A percentile compares a stretch with the other conserved stretches of the same genome.
Conservation (phyloP, 2,329 filamentous ascomycete species). For the Colletotrichum sp. region DNA sequence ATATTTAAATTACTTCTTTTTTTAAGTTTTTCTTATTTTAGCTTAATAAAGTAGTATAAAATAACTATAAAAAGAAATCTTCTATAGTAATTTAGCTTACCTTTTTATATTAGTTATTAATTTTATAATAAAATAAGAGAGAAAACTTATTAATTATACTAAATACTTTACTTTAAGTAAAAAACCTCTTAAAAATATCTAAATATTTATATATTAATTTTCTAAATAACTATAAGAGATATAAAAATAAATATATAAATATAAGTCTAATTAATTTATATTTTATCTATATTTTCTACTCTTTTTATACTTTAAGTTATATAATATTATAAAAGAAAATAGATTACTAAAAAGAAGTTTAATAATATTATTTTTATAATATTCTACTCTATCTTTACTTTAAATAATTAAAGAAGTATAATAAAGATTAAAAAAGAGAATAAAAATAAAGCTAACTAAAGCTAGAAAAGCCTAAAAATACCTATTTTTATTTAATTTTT, state of each 20-base stretch:
- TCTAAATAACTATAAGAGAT: too few species aligned
- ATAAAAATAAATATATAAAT: too few species aligned
- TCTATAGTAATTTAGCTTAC: not conserved
- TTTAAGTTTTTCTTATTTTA: not conserved
- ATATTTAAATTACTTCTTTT: not conserved
- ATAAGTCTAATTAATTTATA: too few species aligned
- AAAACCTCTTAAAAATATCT: too few species aligned
- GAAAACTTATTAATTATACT: too few species aligned
- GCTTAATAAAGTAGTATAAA: not conserved
- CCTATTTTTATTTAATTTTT: too few species aligned
- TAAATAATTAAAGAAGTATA: not conserved
- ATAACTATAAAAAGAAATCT: not conserved
- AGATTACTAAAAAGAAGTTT: not conserved
- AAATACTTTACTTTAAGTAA: too few species aligned
- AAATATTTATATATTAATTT: too few species aligned
- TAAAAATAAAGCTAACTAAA: too few species aligned
- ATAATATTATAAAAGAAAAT: not conserved
- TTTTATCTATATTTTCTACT: too few species aligned
- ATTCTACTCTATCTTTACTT: not conserved
- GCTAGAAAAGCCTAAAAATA: too few species aligned
- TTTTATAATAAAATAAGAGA: not conserved
- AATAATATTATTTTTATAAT: not conserved
- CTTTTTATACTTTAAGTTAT: not conserved
- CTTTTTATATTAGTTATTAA: not conserved
- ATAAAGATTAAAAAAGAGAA: too few species aligned